These are phyloP conservation scores for Pseudocercospora eumusae DNA, from an alignment of 2,329 filamentous ascomycete genomes.

Conservation along the genomic window DNA sequence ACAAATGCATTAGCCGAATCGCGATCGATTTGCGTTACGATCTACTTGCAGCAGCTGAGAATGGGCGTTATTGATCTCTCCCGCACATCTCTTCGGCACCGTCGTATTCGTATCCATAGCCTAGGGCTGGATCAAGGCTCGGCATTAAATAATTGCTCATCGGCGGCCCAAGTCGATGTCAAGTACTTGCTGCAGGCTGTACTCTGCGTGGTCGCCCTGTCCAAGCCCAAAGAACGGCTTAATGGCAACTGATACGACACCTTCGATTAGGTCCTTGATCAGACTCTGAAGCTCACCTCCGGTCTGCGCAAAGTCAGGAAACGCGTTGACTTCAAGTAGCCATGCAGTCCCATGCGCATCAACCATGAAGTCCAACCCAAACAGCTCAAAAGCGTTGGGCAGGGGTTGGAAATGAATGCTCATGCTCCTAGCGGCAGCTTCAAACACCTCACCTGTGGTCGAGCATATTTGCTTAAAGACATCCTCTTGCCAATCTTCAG, in stretches of 20 bases:
- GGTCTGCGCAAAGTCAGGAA: conserved; percentile 93
- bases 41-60: not conserved
- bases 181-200: conserved; percentile 45
- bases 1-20: not conserved
- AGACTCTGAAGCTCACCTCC: conserved; percentile 71
- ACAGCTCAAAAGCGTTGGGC: conserved; percentile 87
- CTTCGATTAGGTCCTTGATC: conserved; percentile 75
- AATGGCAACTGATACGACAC: conserved; percentile 68
- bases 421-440: conserved; percentile 81
- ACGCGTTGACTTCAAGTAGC: conserved; percentile 91
- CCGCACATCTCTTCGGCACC: not conserved
- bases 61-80: not conserved
- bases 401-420: conserved; percentile 88
- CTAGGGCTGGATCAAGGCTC: not conserved
- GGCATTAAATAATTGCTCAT: conserved; percentile 16
- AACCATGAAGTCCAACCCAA: conserved; percentile 86
- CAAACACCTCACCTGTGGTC: conserved; percentile 76
- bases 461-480: conserved; percentile 73
- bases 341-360: conserved; percentile 65
- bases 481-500: conserved; percentile 54
- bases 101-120: not conserved
- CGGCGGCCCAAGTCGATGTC: conserved; percentile 50
- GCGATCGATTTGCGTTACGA: not conserved
- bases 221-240: conserved; percentile 62
- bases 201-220: conserved; percentile 23